Percentiles rank a stretch among this genome's conserved stretches.
These are phyloP conservation scores for Rhytidhysteron rufulum DNA, from an alignment of 2,329 filamentous ascomycete species.

Conservation along the genomic window DNA sequence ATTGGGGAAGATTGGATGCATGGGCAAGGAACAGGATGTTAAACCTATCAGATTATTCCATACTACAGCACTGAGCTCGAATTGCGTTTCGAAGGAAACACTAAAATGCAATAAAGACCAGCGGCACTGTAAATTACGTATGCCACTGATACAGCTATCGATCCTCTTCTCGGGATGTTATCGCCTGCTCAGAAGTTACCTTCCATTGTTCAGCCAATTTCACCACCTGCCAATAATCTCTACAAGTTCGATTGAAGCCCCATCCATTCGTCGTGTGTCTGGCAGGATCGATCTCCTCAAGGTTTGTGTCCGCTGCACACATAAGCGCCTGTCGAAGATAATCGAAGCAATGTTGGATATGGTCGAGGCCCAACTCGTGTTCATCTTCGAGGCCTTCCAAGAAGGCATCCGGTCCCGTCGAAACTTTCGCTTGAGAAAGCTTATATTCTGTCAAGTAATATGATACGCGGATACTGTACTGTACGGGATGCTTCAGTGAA, in stretches of 20 bases:
- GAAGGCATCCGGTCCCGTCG: not conserved
- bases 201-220: not conserved
- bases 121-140: too few species aligned
- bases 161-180: too few species aligned
- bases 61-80: too few species aligned
- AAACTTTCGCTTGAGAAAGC: not conserved
- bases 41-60: not conserved
- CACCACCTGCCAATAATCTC: not conserved
- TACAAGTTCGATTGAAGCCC: not conserved
- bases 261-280: not conserved
- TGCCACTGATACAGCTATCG: too few species aligned
- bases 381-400: not conserved
- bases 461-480: not conserved
- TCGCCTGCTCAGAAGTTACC: too few species aligned
- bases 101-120: too few species aligned
- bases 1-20: not conserved
- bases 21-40: not conserved
- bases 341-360: conserved; percentile 8
- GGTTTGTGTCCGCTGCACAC: conserved; percentile 6
- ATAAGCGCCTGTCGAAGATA: conserved; percentile 8
- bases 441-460: not conserved
- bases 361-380: not conserved
- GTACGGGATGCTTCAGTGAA: not conserved
- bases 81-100: too few species aligned
- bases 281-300: conserved; percentile 1